Percentiles rank a stretch among this genome's conserved stretches.
phyloP scores from a whole-genome alignment of 2,329 filamentous ascomycete genomes.

The Apiospora saccharicola region DNA sequence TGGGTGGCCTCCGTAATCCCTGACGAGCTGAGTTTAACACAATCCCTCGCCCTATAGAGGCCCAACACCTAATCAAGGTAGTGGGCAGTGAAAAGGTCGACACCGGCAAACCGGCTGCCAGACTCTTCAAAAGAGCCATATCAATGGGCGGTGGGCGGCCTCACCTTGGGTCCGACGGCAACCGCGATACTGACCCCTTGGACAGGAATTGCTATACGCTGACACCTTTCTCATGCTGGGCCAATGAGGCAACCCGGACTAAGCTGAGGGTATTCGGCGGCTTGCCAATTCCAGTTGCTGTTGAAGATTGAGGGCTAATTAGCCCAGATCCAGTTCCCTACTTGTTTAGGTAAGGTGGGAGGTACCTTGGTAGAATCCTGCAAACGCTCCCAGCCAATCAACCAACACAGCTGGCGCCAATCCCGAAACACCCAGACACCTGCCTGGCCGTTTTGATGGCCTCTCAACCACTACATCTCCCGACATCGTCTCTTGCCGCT shows the following conservation, averaged over 20 bases:
- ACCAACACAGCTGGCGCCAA: conserved; percentile 7
- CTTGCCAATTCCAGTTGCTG: neutral
- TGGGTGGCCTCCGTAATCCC: conserved; percentile 11
- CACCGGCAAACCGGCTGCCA: conserved; percentile 4
- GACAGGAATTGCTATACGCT: neutral
- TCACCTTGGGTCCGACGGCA: neutral
- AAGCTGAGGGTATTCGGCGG: neutral
- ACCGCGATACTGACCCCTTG: neutral
- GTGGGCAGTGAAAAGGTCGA: conserved; percentile 1
- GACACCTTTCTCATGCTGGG: neutral
- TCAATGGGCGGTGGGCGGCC: neutral
- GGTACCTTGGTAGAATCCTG: no score
- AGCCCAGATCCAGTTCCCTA: neutral
- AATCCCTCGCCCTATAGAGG: neutral
- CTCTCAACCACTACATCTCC: conserved; percentile 23
- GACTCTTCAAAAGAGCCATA: neutral
- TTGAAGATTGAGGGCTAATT: neutral
- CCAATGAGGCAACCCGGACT: neutral
- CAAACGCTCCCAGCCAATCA: conserved; percentile 20
- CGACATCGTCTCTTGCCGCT: conserved; percentile 16
- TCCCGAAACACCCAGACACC: conserved; percentile 20
- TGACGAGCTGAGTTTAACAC: neutral
- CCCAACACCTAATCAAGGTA: neutral
- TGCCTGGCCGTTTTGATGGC: conserved; percentile 8
- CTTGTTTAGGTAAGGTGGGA: no score